Percentiles rank a stretch among this genome's conserved stretches.
Conservation (phyloP, 345 rosid genomes). For the Bruguiera gymnorhiza region DNA sequence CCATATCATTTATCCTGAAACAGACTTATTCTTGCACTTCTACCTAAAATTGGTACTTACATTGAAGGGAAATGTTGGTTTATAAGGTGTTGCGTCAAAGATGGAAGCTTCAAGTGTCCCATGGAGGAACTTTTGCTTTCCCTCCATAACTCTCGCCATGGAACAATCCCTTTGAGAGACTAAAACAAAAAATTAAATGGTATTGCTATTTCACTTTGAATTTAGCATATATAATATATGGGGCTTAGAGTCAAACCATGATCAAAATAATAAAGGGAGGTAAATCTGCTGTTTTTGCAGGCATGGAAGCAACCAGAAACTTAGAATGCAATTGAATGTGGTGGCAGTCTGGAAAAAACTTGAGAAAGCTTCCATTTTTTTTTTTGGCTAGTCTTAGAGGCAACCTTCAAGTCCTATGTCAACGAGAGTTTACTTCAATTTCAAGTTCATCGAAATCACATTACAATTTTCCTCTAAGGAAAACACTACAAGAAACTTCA, state of each 20-base stretch:
- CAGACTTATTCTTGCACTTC: background rate
- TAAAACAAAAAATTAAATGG: background rate
- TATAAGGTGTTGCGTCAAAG: conserved; percentile 67
- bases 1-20: background rate
- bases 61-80: conserved; percentile 61
- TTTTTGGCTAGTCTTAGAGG: conserved; percentile 24
- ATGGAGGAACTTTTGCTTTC: conserved; percentile 51
- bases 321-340: conserved; percentile 32
- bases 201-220: background rate
- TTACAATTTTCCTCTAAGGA: conserved; percentile 17
- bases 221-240: background rate
- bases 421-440: conserved; percentile 38
- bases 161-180: conserved; percentile 2
- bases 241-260: background rate
- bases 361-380: conserved; percentile 25
- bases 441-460: conserved; percentile 35
- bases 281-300: background rate
- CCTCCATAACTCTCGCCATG: conserved; percentile 29
- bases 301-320: conserved; percentile 35
- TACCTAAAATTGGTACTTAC: conserved; percentile 34
- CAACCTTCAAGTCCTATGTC: conserved; percentile 22
- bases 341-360: conserved; percentile 38
- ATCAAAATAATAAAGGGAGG: conserved; percentile 23
- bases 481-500: too few relatives aligned
- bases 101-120: conserved; percentile 88